phyloP scores from a whole-genome alignment of 1,139 yeast genomes.

The Protomyces macrosporus region DNA sequence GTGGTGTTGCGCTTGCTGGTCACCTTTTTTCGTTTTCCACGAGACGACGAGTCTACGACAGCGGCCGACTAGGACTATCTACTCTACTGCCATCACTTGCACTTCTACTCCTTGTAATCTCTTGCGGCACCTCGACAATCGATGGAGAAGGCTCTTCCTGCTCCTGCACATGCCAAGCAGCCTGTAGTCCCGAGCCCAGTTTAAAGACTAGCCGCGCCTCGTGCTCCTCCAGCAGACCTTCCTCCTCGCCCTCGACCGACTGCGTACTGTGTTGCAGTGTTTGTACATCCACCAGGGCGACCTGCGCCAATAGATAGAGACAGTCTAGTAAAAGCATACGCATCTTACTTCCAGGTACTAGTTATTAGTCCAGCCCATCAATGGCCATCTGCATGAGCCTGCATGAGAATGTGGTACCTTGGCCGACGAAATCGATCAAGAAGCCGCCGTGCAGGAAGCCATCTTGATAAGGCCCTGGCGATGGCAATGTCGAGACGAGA shows the following conservation, averaged over 20 bases:
- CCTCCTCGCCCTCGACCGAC: not conserved
- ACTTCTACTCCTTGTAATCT: too few species aligned
- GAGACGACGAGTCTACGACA: not conserved
- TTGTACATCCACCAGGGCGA: not conserved
- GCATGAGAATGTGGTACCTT: not conserved
- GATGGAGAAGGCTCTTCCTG: not conserved
- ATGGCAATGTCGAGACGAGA: not conserved
- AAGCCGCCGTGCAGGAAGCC: slow-evolving; percentile 1
- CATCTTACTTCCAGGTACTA: not conserved
- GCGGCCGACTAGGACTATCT: too few species aligned
- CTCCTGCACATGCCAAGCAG: not conserved
- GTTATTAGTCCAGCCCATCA: not conserved
- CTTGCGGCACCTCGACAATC: not conserved
- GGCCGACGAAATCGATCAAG: not conserved
- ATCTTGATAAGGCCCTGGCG: not conserved
- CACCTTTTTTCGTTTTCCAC: not conserved
- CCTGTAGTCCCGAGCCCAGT: not conserved
- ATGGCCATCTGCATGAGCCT: not conserved
- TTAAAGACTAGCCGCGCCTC: not conserved
- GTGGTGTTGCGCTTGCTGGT: not conserved
- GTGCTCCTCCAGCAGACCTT: not conserved
- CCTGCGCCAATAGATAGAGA: not conserved
- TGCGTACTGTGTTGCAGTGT: not conserved
- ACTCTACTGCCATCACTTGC: too few species aligned
- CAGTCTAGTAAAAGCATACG: not conserved